These are phyloP conservation scores for Podaxis rugospora DNA, from an alignment of 768 basidiomycete genomes.

Conservation along the genomic window DNA sequence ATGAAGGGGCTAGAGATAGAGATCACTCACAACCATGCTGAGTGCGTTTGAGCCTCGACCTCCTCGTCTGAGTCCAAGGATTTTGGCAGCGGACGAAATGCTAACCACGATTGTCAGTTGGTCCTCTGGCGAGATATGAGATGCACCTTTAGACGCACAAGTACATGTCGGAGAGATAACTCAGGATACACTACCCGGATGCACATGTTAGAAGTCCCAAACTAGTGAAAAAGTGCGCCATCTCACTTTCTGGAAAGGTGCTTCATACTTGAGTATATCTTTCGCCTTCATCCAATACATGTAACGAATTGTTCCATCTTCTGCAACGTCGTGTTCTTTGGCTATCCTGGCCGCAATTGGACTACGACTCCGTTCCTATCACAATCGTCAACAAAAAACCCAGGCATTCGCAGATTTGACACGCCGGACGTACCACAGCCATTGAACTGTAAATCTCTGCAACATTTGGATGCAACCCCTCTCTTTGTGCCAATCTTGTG, in stretches of 20 bases:
- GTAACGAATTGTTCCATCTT: conserved; percentile 45
- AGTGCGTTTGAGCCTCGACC: conserved; percentile 45
- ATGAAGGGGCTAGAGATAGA: not conserved
- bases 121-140: not conserved
- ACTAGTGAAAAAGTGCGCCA: conserved; percentile 4
- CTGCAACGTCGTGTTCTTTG: conserved; percentile 32
- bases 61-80: conserved; percentile 48
- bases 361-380: conserved; percentile 63
- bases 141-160: conserved; percentile 46
- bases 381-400: not conserved
- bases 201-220: not conserved
- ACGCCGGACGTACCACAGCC: conserved; percentile 20
- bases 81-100: conserved; percentile 48
- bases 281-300: conserved; percentile 83
- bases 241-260: conserved; percentile 73
- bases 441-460: conserved; percentile 29
- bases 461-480: conserved; percentile 26
- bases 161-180: conserved; percentile 73
- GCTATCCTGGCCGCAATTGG: conserved; percentile 66
- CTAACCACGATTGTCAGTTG: conserved; percentile 31
- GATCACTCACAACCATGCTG: conserved; percentile 56
- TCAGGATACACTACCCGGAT: conserved; percentile 60
- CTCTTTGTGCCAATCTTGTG: conserved; percentile 26
- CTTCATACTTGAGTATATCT: conserved; percentile 58
- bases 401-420: not conserved